Percentiles rank a stretch among this genome's conserved stretches.
Conservation (phyloP, 345 rosid genomes). For the Tarenaya hassleriana region DNA sequence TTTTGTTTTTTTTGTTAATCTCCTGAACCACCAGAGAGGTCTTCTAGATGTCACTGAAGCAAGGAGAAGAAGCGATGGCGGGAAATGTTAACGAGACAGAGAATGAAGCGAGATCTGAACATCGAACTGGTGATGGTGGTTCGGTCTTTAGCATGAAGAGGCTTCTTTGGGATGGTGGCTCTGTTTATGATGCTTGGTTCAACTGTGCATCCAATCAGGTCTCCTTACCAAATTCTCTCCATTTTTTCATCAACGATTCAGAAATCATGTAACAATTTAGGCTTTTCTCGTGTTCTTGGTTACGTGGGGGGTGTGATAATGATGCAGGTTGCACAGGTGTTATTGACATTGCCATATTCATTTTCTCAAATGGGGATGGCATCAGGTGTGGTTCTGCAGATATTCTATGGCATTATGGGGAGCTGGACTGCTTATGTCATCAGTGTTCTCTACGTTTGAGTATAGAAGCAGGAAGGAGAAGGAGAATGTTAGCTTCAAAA, state of each 20-base stretch:
- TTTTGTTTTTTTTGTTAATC: no score
- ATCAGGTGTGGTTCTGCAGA: conserved; percentile 60
- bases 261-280: no score
- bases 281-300: no score
- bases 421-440: conserved; percentile 85
- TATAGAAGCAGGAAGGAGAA: conserved; percentile 71
- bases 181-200: conserved; percentile 82
- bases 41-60: conserved; percentile 49
- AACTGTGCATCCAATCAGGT: conserved; percentile 79
- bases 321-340: conserved; percentile 66
- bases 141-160: conserved; percentile 37
- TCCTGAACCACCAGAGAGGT: not conserved
- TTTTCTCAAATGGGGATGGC: conserved; percentile 78
- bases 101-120: conserved; percentile 11
- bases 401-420: conserved; percentile 61
- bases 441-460: conserved; percentile 62
- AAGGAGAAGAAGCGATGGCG: conserved; percentile 52
- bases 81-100: conserved; percentile 31
- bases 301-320: no score
- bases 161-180: conserved; percentile 73
- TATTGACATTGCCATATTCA: conserved; percentile 66
- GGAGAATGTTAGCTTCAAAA: conserved; percentile 74
- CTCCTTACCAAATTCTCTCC: not conserved
- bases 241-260: no score
- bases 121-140: conserved; percentile 28